A percentile compares a stretch with the other conserved stretches of the same genome.
Evolutionary conservation across 805 yeast genomes (phyloP).

Genomic region (Naumovozyma castellii): DNA sequence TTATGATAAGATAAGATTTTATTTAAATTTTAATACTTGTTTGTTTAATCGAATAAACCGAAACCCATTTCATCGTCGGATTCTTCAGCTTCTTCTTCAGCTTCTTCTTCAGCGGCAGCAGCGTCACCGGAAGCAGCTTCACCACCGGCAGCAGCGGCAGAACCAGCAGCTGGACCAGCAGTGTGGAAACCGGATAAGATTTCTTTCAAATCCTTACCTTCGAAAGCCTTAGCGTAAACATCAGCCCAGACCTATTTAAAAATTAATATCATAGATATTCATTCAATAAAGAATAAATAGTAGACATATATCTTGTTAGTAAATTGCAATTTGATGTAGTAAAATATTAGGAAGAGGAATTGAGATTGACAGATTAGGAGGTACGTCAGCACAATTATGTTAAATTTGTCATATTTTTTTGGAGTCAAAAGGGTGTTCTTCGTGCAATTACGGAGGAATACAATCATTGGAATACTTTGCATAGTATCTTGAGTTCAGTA

Average conservation of each 20-base stretch:
- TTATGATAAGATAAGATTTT: no score
- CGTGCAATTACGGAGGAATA: no score
- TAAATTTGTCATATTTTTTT: no score
- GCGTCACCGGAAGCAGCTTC: constrained; percentile 39
- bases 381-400: no score
- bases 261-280: background rate
- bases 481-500: no score
- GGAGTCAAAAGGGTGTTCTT: no score
- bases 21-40: no score
- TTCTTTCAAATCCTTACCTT: constrained; percentile 69
- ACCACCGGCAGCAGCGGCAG: constrained; percentile 36
- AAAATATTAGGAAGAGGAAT: no score
- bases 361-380: no score
- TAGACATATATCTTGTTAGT: background rate
- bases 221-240: constrained; percentile 73
- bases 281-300: background rate
- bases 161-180: constrained; percentile 37
- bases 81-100: constrained; percentile 53
- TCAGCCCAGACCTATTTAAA: constrained; percentile 56
- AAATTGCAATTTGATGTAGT: no score
- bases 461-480: no score
- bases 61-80: constrained; percentile 86
- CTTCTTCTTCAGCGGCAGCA: constrained; percentile 46
- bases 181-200: constrained; percentile 50
- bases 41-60: constrained; percentile 78